Conservation (phyloP, 2,329 filamentous ascomycete genomes). For the Cercospora sojina region DNA sequence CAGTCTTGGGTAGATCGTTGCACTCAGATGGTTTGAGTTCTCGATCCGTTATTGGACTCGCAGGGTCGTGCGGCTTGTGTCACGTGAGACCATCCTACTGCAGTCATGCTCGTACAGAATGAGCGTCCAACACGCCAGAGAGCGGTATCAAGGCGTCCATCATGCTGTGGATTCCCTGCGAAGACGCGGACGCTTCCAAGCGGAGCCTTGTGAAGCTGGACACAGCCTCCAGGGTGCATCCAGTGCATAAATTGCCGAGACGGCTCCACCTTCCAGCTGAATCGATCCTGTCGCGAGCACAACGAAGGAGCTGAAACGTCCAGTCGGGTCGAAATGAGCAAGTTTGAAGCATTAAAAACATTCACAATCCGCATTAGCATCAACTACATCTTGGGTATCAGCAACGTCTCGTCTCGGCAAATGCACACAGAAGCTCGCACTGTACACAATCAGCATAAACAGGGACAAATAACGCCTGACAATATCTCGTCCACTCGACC, state of each 20-base stretch:
- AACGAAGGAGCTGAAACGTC: neutral
- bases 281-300: neutral
- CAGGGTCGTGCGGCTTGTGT: neutral
- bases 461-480: neutral
- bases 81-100: neutral
- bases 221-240: neutral
- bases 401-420: slow-evolving; percentile 4
- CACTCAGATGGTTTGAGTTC: neutral
- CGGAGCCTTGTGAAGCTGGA: neutral
- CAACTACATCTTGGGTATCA: slow-evolving; percentile 3
- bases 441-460: slow-evolving; percentile 7
- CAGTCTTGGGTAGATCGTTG: neutral
- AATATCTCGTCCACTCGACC: neutral
- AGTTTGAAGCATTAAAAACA: neutral
- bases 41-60: neutral
- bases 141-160: neutral
- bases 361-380: slow-evolving; percentile 1
- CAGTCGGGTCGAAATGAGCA: neutral
- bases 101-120: neutral
- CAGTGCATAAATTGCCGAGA: neutral
- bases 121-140: neutral
- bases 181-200: neutral
- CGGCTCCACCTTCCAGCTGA: neutral
- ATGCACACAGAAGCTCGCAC: slow-evolving; percentile 1
- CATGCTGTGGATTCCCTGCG: neutral